A percentile compares a stretch with the other conserved stretches of the same genome.
Evolutionary conservation across 1,284 basidiomycete species (phyloP).

Genomic region (Sporisorium reilianum): DNA sequence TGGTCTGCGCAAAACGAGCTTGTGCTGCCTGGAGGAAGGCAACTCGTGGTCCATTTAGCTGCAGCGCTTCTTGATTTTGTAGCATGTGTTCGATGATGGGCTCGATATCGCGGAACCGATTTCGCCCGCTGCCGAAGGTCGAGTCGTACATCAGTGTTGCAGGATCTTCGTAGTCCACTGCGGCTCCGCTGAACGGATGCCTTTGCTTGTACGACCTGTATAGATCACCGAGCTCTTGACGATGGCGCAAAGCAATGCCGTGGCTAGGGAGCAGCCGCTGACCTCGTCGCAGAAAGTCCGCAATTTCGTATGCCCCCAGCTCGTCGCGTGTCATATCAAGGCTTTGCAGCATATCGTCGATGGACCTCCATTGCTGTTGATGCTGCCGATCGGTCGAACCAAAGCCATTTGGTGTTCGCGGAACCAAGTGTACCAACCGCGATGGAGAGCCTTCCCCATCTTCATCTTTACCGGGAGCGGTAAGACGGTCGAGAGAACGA

Average conservation of each 20-base stretch:
- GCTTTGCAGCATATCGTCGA: neutral
- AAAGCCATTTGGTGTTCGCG: no score
- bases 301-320: constrained; percentile 3
- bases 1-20: neutral
- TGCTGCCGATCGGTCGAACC: neutral
- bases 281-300: constrained; percentile 5
- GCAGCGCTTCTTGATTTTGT: neutral
- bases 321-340: neutral
- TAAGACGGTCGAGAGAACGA: neutral
- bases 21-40: neutral
- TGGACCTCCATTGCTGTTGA: neutral
- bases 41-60: neutral
- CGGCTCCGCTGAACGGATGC: neutral
- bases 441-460: neutral
- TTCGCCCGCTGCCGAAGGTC: neutral
- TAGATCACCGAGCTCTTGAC: neutral
- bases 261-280: neutral
- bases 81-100: constrained; percentile 9
- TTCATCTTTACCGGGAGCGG: neutral
- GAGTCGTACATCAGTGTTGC: neutral
- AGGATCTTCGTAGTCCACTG: neutral
- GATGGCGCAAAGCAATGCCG: neutral
- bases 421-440: no score
- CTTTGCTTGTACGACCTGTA: constrained; percentile 1
- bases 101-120: constrained; percentile 3